phyloP scores from a whole-genome alignment of 1,139 yeast species.

The Scheffersomyces titani region DNA sequence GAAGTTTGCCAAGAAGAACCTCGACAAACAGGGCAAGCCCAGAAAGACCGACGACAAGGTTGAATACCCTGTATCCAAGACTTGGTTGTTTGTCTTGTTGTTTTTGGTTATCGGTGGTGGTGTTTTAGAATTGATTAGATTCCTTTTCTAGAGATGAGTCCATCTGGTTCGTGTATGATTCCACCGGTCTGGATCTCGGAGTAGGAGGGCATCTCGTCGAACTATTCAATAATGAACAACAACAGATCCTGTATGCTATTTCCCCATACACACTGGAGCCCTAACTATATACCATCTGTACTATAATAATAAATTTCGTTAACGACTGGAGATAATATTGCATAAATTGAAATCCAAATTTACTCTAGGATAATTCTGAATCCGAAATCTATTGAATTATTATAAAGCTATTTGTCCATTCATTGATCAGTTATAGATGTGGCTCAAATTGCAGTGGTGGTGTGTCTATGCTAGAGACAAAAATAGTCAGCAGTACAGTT shows the following conservation, averaged over 20 bases:
- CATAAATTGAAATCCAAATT: no score
- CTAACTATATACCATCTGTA: constrained; percentile 2
- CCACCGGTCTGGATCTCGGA: background rate
- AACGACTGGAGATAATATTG: background rate
- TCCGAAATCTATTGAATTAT: no score
- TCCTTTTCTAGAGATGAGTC: constrained; percentile 37
- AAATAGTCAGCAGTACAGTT: no score
- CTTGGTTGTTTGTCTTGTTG: constrained; percentile 62
- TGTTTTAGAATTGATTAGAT: constrained; percentile 62
- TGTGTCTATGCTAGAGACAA: no score
- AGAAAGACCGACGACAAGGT: constrained; percentile 35
- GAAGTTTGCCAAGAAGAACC: constrained; percentile 74
- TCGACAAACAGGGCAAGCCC: constrained; percentile 68
- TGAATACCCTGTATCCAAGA: constrained; percentile 53
- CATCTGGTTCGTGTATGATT: background rate
- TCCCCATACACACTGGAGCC: background rate
- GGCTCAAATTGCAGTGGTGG: no score
- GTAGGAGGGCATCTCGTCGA: background rate
- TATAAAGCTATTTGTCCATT: no score
- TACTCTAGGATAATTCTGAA: no score
- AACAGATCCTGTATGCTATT: background rate
- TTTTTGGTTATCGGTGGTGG: constrained; percentile 87
- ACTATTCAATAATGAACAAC: no score
- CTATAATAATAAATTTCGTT: constrained; percentile 4
- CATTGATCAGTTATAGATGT: no score